Evolutionary conservation across 106 monocot species (phyloP), one percentile per base, ranked within the genome.

Genomic region (Dendrobium chrysotoxum): DNA sequence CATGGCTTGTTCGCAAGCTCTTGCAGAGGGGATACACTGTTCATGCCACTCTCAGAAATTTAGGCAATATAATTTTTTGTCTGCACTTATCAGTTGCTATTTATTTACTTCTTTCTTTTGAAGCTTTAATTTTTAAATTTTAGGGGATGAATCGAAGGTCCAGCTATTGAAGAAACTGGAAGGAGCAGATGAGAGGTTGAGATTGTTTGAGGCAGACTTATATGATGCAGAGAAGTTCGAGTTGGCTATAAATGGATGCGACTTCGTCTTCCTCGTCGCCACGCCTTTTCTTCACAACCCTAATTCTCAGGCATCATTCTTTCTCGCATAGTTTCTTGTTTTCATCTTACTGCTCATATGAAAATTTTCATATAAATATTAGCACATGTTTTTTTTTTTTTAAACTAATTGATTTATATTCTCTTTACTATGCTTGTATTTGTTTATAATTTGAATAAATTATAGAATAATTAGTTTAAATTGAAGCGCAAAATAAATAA

Each of bases 41-140:
- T n/a, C 89, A 92, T 79, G 89, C 89, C 31, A 92, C 92, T 16
- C 23, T 90, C 16, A 89, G 92, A 82, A 77, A 92, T 80, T 9
- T 82, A n/a, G 85, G 92, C 89, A 17, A 5, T 16, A 18, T 30
- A 45, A 45, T 9, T 47, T 28, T 0, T 18, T 50, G 54, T 76
- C 44, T 8, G 12, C 67, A 17, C 9, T n/a, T 13, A 50, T 50
- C 2, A 13, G 50, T 15, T 47, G 0, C 10, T 15, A 1, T 12
- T 11, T 11, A 50, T 50, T 12, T 46, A 46, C 10, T 46, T 50
- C 13, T 12, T 50, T 10, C 50, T 50, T 1, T 50, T 50, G 50
- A 2, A 12, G 2, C 84, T 0, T 23, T 89, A 16, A 46, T 84
- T 9, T 45, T 12, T 15, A 50, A 38, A 21, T 76, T 75, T 66